Conservation (phyloP, 352 stramenopile species). For the Globisporangium heterothallicum region DNA sequence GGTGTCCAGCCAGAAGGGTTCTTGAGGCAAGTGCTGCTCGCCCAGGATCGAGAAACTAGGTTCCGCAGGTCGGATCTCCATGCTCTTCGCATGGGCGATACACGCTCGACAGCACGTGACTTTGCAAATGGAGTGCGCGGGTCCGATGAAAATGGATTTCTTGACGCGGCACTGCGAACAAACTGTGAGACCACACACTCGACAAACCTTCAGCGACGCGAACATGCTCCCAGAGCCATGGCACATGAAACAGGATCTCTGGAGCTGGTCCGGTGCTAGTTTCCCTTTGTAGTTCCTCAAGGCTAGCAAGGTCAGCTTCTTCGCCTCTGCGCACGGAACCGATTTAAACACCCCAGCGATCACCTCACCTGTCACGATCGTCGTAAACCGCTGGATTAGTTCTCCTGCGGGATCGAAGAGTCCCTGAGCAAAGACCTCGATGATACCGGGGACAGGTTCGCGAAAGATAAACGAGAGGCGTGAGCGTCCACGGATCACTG, state of each 20-base stretch:
- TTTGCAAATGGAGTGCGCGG: neutral
- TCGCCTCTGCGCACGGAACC: slow-evolving; percentile 32
- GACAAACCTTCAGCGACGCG: neutral
- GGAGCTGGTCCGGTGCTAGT: neutral
- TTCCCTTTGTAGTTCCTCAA: slow-evolving; percentile 1
- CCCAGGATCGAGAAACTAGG: slow-evolving; percentile 22
- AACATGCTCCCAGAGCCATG: neutral
- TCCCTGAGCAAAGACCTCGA: slow-evolving; percentile 36
- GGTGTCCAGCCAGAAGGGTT: slow-evolving; percentile 2
- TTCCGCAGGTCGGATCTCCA: slow-evolving; percentile 21
- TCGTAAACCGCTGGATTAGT: slow-evolving; percentile 18
- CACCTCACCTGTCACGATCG: slow-evolving; percentile 22
- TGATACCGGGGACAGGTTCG: slow-evolving; percentile 23
- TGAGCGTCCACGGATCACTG: slow-evolving; percentile 26
- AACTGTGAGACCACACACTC: slow-evolving; percentile 1
- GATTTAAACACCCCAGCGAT: slow-evolving; percentile 24
- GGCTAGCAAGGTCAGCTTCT: slow-evolving; percentile 38
- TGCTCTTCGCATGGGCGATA: slow-evolving; percentile 12
- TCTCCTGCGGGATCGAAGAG: slow-evolving; percentile 36
- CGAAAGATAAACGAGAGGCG: slow-evolving; percentile 32
- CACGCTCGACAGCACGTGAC: slow-evolving; percentile 11
- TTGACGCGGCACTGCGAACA: slow-evolving; percentile 4
- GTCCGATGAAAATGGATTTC: slow-evolving; percentile 9
- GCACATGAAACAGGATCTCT: slow-evolving; percentile 3
- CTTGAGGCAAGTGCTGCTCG: slow-evolving; percentile 5